These are phyloP conservation scores for Teratosphaeriaceae sp. DNA, from an alignment of 2,329 filamentous ascomycete species.

Conservation along the genomic window DNA sequence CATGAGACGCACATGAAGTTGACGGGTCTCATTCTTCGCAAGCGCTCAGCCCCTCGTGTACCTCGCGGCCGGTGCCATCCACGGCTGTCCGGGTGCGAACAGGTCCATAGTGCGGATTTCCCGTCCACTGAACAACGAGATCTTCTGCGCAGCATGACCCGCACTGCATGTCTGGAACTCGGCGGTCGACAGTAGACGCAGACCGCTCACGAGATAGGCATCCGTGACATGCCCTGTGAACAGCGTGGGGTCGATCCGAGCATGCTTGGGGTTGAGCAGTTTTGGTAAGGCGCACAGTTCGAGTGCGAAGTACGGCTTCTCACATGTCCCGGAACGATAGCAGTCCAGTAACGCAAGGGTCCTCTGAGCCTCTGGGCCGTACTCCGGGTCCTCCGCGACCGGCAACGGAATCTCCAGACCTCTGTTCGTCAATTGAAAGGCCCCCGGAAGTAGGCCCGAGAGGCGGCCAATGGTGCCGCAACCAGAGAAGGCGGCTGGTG, in stretches of 20 bases:
- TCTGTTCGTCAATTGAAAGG: slow-evolving; percentile 2
- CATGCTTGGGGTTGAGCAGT: background rate
- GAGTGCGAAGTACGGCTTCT: slow-evolving; percentile 4
- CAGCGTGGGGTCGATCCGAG: background rate
- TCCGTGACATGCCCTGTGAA: background rate
- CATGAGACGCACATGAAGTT: too few species aligned
- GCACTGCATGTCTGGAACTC: background rate
- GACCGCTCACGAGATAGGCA: background rate
- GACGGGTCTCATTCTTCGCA: too few species aligned
- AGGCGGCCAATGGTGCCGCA: slow-evolving; percentile 2
- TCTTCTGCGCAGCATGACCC: background rate
- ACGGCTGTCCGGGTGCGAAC: background rate
- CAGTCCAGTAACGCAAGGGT: slow-evolving; percentile 3
- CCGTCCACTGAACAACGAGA: slow-evolving; percentile 1
- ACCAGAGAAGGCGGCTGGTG: slow-evolving; percentile 1
- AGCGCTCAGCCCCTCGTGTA: slow-evolving; percentile 1
- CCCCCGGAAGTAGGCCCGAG: background rate
- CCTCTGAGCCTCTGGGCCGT: background rate
- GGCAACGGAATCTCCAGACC: slow-evolving; percentile 3
- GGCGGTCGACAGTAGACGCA: background rate
- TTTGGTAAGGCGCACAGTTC: background rate
- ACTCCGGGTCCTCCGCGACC: background rate
- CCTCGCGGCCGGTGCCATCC: slow-evolving; percentile 1
- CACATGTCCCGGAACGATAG: background rate
- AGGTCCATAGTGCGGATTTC: slow-evolving; percentile 4